Evolutionary conservation across 2,329 filamentous ascomycete genomes (phyloP), one percentile per base, ranked within the genome.

Genomic region (Macrophomina phaseolina): DNA sequence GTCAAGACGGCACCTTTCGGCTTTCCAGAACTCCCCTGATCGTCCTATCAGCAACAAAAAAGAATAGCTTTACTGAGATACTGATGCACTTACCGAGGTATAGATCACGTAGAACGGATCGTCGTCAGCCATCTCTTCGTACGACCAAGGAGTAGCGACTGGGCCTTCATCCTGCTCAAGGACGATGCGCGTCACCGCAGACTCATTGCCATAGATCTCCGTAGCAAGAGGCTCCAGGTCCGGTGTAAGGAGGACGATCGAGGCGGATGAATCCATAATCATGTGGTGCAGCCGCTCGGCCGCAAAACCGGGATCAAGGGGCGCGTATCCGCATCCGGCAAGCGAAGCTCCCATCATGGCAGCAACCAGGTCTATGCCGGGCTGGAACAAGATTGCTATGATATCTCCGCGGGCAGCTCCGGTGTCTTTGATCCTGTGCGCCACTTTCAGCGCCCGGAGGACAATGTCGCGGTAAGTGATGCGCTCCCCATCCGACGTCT

Each of bases 281-380:
- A 73, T 73, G 64, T 69, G 71, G 28, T 66, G 61, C 23, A 73
- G 68, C 34, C 71, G 68, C 9, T 71, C 71, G 11, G 53, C 65
- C 8, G 71, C 71, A 60, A 73, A 72, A 34, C 69, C 65, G 12
- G 71, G 71, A 46, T 73, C 71, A 34, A 70, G 63, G 4, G 69
- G 48, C 14, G 68, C 68, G 46, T 69, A 70, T 23, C 68, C 68
- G 52, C 62, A 67, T 30, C 68, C 61, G 14, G 55, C 62, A 55
- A 68, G 55, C 30, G 67, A 56, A 28, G 55, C 62, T 12, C 65
- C 69, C 14, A 70, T 32, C 71, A 73, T 72, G n/a, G 68, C 67
- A 23, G 69, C 53, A 32, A 73, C 68, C 5, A 66, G 63, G n/a
- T 71, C 68, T 11, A 72, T 66, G 16, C 71, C 71, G 16, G 71